Conservation (phyloP, 116 monocot genomes). For the Phalaenopsis hybrid region DNA sequence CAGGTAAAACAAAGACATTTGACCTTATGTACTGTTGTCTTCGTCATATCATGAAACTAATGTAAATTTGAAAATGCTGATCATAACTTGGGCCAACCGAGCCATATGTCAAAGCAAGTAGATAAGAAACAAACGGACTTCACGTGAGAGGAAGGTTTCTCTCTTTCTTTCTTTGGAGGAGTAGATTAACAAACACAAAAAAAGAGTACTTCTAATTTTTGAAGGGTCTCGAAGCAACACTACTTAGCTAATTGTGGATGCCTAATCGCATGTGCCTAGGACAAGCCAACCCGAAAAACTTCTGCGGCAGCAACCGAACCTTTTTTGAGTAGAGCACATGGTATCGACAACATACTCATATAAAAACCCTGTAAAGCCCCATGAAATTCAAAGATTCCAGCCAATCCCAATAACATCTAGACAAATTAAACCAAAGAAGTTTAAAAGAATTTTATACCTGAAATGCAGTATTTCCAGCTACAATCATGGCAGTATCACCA, state of each 20-base stretch:
- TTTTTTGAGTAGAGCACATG: neutral
- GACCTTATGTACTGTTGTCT: no score
- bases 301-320: neutral
- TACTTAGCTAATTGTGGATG: neutral
- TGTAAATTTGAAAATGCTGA: neutral
- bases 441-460: constrained; percentile 33
- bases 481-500: constrained; percentile 83
- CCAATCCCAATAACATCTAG: neutral
- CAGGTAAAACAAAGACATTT: neutral
- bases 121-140: neutral
- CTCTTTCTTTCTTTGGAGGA: neutral
- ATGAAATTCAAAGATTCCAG: neutral
- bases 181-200: neutral
- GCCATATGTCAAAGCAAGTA: neutral
- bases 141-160: neutral
- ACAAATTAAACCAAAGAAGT: neutral
- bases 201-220: neutral
- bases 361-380: neutral
- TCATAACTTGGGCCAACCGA: neutral
- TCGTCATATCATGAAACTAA: neutral
- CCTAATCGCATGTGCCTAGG: neutral
- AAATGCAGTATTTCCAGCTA: constrained; percentile 72
- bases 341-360: neutral
- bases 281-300: neutral
- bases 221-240: neutral